A percentile compares a stretch with the other conserved stretches of the same genome.
Conservation (phyloP, 441 rosid species). For the Macaranga tanarius region DNA sequence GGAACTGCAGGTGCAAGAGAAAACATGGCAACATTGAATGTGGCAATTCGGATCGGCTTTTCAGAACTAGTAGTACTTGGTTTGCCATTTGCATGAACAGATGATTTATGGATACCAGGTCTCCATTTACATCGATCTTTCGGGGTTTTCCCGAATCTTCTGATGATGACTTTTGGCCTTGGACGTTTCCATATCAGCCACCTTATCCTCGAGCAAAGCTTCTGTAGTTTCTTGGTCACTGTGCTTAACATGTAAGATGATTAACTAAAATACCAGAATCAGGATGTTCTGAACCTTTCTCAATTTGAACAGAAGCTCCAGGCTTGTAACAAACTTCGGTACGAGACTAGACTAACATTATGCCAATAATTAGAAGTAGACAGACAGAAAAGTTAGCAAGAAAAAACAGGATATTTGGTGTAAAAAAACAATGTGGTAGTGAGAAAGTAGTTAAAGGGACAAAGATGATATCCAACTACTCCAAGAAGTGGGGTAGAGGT, state of each 20-base stretch:
- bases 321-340: background rate
- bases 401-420: conserved; percentile 11
- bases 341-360: background rate
- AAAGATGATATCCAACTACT: conserved; percentile 40
- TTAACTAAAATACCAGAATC: conserved; percentile 18
- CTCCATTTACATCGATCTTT: conserved; percentile 43
- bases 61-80: conserved; percentile 27
- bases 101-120: conserved; percentile 26
- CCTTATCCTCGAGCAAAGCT: conserved; percentile 48
- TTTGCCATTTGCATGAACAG: conserved; percentile 24
- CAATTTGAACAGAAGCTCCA: conserved; percentile 19
- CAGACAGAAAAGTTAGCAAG: conserved; percentile 11
- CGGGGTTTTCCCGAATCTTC: conserved; percentile 51
- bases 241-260: conserved; percentile 39
- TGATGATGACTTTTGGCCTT: conserved; percentile 51
- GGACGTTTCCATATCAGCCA: conserved; percentile 60
- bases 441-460: conserved; percentile 29
- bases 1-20: conserved; percentile 82
- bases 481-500: conserved; percentile 37
- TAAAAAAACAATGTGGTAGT: conserved; percentile 19
- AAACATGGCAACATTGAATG: conserved; percentile 96
- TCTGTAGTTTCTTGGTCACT: conserved; percentile 50
- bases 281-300: conserved; percentile 21
- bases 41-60: conserved; percentile 68
- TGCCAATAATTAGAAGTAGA: background rate